Evolutionary conservation across 2,329 filamentous ascomycete genomes (phyloP).

Genomic region (Ophiocordyceps camponoti-leonardi): DNA sequence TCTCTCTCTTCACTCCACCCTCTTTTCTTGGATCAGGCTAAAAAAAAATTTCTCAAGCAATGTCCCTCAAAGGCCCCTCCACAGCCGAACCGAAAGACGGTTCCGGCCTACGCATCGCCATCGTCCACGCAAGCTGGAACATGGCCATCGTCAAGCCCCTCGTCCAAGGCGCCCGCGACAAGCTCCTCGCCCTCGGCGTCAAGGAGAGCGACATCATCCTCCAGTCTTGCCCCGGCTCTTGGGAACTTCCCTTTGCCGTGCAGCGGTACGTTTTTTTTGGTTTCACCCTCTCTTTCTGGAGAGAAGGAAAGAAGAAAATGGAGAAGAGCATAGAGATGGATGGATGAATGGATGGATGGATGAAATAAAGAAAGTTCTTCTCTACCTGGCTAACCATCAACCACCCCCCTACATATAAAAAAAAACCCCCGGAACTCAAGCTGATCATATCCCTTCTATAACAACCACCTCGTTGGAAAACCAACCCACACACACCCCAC

Average conservation of each 20-base stretch:
- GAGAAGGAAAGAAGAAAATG: too few relatives aligned
- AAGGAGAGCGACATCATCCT: slow-evolving; percentile 74
- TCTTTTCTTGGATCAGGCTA: too few relatives aligned
- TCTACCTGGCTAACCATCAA: too few relatives aligned
- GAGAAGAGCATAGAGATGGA: too few relatives aligned
- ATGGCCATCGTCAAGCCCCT: slow-evolving; percentile 71
- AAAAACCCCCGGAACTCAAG: too few relatives aligned
- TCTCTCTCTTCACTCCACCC: not conserved
- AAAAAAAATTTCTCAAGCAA: slow-evolving; percentile 3
- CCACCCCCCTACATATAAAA: too few relatives aligned
- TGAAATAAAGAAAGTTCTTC: too few relatives aligned
- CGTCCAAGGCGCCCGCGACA: slow-evolving; percentile 61
- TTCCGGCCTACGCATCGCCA: slow-evolving; percentile 69
- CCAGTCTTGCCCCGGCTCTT: slow-evolving; percentile 82
- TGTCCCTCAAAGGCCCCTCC: slow-evolving; percentile 37
- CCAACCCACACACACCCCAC: not conserved
- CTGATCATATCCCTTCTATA: not conserved
- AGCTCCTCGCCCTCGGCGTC: slow-evolving; percentile 64
- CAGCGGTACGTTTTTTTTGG: slow-evolving; percentile 51
- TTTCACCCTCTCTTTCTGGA: too few relatives aligned
- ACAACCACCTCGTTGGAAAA: not conserved
- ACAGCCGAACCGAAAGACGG: slow-evolving; percentile 44
- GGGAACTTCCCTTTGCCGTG: slow-evolving; percentile 83
- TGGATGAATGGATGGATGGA: too few relatives aligned
- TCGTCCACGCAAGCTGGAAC: slow-evolving; percentile 96